Base-by-base conservation (phyloP, 192 early-diverging fungal species). In the Gonapodya prolifera region DNA sequence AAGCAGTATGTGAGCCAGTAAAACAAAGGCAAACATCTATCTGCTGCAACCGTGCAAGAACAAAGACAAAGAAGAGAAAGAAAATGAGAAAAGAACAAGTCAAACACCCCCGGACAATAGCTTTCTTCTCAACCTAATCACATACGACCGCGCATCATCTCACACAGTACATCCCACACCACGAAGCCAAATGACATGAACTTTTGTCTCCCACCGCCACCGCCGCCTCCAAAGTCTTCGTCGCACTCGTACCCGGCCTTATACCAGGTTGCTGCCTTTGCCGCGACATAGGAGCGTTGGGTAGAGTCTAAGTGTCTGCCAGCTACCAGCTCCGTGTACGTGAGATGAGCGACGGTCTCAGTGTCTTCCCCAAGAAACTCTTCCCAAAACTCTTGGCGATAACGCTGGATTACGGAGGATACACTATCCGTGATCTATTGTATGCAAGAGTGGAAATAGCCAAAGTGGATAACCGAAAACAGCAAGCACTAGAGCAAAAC, bases 261-360 rank as follows among this genome's bases (percentile, higher is more conserved):
- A 73, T 93, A 92, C 92, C 92, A 93, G 0, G 92, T 90, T 30
- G 81, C 81, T 8, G 82, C 82, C 70, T 83, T 83, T 35, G 35
- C 61, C 8, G 33, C 1, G 30, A 83, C 70, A 32, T 30, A 32
- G n/a, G 2, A 77, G 75, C 28, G 80, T 30, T 23, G 8, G 23
- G 29, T 45, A 75, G 35, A 16, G 23, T n/a, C n/a, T 69, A 18
- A 69, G n/a, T 69, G 1, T 81, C 85, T 0, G 87, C 90, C 74
- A 16, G 77, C 81, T 34, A 87, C 83, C 32, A 85, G 75, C 17
- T 69, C 34, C 17, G 35, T 70, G 1, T 73, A 35, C 35, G 35
- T 34, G 16, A 77, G 80, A 0, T 69, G 69, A 8, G 81, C n/a
- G 0, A 83, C 34, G 8, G 78, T 34, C 35, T 79, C 80, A 0